Evolutionary conservation across 2,329 filamentous ascomycete species (phyloP), one percentile per base, ranked within the genome.

Genomic region (Trichophaea hybrida): DNA sequence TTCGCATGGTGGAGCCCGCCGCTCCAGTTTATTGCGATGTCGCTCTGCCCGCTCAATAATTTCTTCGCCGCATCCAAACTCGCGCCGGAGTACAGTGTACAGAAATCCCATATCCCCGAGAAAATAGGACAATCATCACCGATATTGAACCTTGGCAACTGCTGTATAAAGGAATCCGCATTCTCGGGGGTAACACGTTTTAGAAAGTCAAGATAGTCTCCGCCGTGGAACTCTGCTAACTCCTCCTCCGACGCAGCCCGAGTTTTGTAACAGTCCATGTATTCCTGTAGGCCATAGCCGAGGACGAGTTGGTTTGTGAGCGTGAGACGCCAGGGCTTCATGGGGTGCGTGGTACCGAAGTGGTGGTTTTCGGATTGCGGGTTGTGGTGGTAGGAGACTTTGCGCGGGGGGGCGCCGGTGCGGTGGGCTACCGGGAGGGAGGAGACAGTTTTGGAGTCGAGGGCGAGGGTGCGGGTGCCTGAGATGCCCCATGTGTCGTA

Each of bases 311-410:
- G 88, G 72, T 98, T 97, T 59, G 93, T 94, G 58, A 98, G 79
- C 13, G 90, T 96, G 65, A 98, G 76, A 38, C 93, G 87, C 91
- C 93, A 97, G 61, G 93, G 93, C 73, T 98, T 98, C 93, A 98
- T 98, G 17, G 93, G 93, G 75, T 98, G 93, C 7, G 88, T 90
- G 74, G 88, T 85, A 66, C 93, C 93, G 72, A 98, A 98, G 73
- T 98, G 93, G 73, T 97, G 91, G 70, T 86, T 86, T 74, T 98
- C 93, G 71, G 97, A 94, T 61, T 88, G 83, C 1, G 90, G 87
- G 69, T 96, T 96, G 74, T 89, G 88, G 72, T 98, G 93, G 74
- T 90, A 97, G 7, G 91, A 96, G 51, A 98, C 62, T 57, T 60
- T 53, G 46, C 62, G 60, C 38, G 63, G 58, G 58, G 35, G 50